Evolutionary conservation across 2,329 filamentous ascomycete genomes (phyloP), one percentile per base, ranked within the genome.

Genomic region (Trichoderma sp.): DNA sequence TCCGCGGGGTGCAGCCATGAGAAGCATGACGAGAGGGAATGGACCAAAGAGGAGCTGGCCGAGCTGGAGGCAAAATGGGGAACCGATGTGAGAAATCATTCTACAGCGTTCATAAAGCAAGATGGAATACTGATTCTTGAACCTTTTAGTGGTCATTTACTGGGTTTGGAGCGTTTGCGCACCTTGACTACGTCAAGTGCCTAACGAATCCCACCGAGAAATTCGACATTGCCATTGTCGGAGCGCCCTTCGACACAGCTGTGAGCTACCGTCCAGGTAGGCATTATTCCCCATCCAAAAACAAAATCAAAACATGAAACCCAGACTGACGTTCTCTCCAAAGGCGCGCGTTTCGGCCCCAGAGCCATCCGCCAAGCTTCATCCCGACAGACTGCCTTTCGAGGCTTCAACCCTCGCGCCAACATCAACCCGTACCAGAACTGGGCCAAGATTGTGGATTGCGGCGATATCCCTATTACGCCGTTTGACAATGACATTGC

Each of bases 401-500:
- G 93, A 55, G 92, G 92, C 78, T 84, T 92, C 87, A 97, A 97
- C 81, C 88, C 92, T 2, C 90, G 94, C 26, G 94, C 93, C 2
- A 87, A 87, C 50, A 87, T 97, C 75, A 98, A 97, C 81, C 94
- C 95, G 0, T 97, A 96, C 82, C 74, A 91, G 79, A 91, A 88
- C 77, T 95, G 93, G 88, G 91, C 94, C 9, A 93, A 88, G 64
- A 89, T 97, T 72, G 85, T 95, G 65, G 95, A 98, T 84, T 98
- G 95, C 80, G 95, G 95, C 61, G 95, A 97, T 79, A 94, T 97
- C 70, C 94, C 95, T 32, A 86, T 97, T 75, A 93, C 92, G 0
- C 94, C 94, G 0, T 91, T 97, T 76, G 94, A 97, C 83, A 97
- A 97, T 79, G 89, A 85, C 1, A 85, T 97, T 17, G 95, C 95